phyloP scores from a whole-genome alignment of 192 early-diverging fungal species.

The Coemansia sp. region DNA sequence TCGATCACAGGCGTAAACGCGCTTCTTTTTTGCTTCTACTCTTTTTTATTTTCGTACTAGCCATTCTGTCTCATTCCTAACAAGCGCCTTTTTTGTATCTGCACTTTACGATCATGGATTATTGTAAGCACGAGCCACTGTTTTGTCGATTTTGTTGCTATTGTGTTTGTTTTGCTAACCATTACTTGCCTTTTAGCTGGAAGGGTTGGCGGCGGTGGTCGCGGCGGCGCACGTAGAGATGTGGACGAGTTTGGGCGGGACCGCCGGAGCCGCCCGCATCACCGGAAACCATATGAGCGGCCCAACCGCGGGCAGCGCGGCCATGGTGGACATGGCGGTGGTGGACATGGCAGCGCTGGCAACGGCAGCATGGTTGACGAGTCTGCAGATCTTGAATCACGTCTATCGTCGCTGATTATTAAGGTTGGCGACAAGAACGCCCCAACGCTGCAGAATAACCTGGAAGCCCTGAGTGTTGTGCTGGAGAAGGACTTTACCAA shows the following conservation, averaged over 20 bases:
- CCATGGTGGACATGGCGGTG: constrained; percentile 13
- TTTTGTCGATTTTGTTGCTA: not conserved
- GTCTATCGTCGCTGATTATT: constrained; percentile 68
- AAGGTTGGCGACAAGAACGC: constrained; percentile 75
- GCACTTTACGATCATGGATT: constrained; percentile 16
- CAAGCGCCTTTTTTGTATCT: not conserved
- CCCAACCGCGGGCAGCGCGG: constrained; percentile 25
- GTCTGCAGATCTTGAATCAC: constrained; percentile 63
- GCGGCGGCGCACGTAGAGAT: constrained; percentile 26
- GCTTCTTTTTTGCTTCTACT: not conserved
- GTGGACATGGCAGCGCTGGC: constrained; percentile 13
- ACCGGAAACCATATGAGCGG: constrained; percentile 54
- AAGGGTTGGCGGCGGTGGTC: constrained; percentile 40
- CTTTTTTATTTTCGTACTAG: not conserved
- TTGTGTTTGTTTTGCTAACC: not conserved
- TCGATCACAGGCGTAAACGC: not conserved
- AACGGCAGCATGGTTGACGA: constrained; percentile 32
- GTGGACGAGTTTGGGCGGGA: constrained; percentile 58
- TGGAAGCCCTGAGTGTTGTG: constrained; percentile 67
- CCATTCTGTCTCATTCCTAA: not conserved
- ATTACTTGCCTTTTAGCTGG: constrained; percentile 26
- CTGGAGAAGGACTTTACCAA: constrained; percentile 70
- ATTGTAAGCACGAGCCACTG: constrained; percentile 14
- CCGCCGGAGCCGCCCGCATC: constrained; percentile 38
- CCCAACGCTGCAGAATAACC: constrained; percentile 62